phyloP scores from a whole-genome alignment of 2,329 filamentous ascomycete species.

The Knufia fluminis region DNA sequence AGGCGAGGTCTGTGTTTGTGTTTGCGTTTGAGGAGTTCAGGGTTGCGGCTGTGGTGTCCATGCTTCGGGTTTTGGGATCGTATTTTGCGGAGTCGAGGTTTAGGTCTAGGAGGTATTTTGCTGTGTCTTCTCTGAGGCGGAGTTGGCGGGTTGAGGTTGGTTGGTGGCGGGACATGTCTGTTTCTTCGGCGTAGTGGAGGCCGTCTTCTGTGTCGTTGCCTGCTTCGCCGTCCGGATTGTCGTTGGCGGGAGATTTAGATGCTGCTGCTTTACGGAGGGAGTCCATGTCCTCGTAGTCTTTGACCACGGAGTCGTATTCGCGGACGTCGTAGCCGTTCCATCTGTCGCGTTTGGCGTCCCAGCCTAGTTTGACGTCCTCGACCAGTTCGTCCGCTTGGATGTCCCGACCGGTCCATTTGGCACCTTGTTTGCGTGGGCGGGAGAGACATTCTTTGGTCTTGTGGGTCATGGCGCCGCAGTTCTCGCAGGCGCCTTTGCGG shows the following conservation, averaged over 20 bases:
- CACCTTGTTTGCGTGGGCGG: constrained; percentile 77
- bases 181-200: constrained; percentile 66
- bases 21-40: not conserved
- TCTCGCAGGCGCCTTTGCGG: constrained; percentile 95
- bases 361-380: constrained; percentile 77
- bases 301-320: constrained; percentile 78
- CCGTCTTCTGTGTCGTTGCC: constrained; percentile 47
- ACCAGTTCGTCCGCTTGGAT: constrained; percentile 88
- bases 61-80: constrained; percentile 87
- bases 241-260: constrained; percentile 19
- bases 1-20: constrained; percentile 75
- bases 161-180: constrained; percentile 82
- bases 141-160: constrained; percentile 84
- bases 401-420: constrained; percentile 83
- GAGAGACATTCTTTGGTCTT: constrained; percentile 90
- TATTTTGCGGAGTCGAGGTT: constrained; percentile 96
- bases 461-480: constrained; percentile 95
- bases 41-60: constrained; percentile 68
- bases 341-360: constrained; percentile 94
- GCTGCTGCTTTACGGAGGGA: constrained; percentile 52
- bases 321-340: constrained; percentile 96
- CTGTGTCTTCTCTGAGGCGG: constrained; percentile 88
- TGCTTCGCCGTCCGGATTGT: constrained; percentile 39
- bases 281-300: constrained; percentile 82
- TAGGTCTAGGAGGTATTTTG: constrained; percentile 89